Evolutionary conservation across 306 rosid genomes (phyloP), one percentile per base, ranked within the genome.

Genomic region (Alnus glutinosa): DNA sequence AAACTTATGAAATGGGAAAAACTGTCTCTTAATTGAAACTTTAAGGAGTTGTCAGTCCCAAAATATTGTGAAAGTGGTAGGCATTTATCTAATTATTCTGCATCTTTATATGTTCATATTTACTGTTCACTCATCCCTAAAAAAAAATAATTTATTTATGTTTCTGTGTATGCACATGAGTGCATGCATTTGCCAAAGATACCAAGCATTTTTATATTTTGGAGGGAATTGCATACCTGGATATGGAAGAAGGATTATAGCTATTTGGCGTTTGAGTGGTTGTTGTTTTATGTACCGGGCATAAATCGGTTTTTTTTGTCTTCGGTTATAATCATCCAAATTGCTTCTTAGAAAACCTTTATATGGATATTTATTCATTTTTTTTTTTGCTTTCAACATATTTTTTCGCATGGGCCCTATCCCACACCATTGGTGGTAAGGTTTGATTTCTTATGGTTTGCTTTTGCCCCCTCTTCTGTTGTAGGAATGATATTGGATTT

Each of bases 401-500:
- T 32, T 59, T 55, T 10, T 18, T 34, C 42, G 44, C 71, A 15
- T 63, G 11, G 16, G 34, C 74, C 52, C 36, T 77, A 42, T 30
- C 34, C 7, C 6, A 61, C 4, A 42, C 78, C 36, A 16, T 75
- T 13, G 78, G 12, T 57, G 32, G 18, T 19, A 44, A 64, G 47
- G 37, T 32, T 59, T 52, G 1, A 0, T 1, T 39, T 55, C 59
- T 72, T 46, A 42, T 42, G 9, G 36, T 44, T 48, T 36, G 13
- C 4, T 13, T 39, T 44, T 42, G 42, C 3, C 4, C 3, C 9
- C 37, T 61, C 42, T 57, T 80, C 77, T 36, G 69, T 69, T 64
- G 61, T 68, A 89, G 98, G 87, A 92, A 85, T 63, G 89, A 91
- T 76, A 79, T 86, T 63, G 87, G 97, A 12, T 89, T 92, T 73